Conservation (phyloP, 1,284 basidiomycete genomes). For the Leccinum proliferum region DNA sequence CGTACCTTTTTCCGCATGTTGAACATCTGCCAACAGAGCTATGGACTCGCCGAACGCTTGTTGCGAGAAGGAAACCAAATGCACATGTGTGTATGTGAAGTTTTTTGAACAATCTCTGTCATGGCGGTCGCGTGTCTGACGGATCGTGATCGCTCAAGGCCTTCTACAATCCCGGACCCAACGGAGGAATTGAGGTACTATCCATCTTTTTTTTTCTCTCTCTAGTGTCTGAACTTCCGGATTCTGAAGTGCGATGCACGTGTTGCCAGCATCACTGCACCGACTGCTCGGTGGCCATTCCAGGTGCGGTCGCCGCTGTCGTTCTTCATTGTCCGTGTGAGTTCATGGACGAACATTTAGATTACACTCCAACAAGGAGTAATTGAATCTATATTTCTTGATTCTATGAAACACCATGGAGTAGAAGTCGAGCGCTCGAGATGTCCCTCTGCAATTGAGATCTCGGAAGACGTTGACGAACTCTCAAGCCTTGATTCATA, state of each 20-base stretch:
- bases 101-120: conserved; percentile 29
- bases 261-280: conserved; percentile 50
- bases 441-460: conserved; percentile 46
- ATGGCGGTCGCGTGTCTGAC: not conserved
- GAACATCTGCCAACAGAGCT: conserved; percentile 43
- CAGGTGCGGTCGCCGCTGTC: conserved; percentile 36
- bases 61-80: conserved; percentile 63
- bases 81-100: conserved; percentile 51
- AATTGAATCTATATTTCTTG: conserved; percentile 63
- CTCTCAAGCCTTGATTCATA: conserved; percentile 41
- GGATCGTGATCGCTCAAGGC: conserved; percentile 35
- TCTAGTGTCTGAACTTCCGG: not conserved
- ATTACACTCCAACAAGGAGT: conserved; percentile 67
- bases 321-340: not conserved
- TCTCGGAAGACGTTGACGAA: conserved; percentile 38
- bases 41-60: conserved; percentile 66
- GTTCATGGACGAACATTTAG: conserved; percentile 26
- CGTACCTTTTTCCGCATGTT: not conserved
- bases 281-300: conserved; percentile 59
- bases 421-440: conserved; percentile 53
- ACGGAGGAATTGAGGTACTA: conserved; percentile 55
- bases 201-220: not conserved
- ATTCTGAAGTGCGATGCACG: conserved; percentile 49
- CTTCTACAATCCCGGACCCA: conserved; percentile 60
- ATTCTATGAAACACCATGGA: conserved; percentile 48